phyloP scores from a whole-genome alignment of 495 filamentous ascomycete species.

The Neurospora sp. region DNA sequence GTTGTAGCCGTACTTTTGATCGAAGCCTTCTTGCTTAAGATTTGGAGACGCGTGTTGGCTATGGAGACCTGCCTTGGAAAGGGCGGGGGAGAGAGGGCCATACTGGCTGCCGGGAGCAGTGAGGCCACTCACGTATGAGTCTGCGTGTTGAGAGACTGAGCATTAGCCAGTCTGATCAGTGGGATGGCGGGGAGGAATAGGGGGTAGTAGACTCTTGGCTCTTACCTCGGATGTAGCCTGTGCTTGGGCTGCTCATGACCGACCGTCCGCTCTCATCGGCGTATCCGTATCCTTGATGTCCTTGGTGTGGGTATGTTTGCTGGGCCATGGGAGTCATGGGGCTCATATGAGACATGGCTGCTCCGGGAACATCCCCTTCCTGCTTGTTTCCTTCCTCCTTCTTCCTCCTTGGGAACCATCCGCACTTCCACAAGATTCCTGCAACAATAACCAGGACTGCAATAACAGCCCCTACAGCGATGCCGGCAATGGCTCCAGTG shows the following conservation, averaged over 20 bases:
- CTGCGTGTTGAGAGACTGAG: neutral
- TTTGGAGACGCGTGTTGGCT: neutral
- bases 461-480: slow-evolving; percentile 1
- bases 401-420: slow-evolving; percentile 3
- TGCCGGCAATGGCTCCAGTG: slow-evolving; percentile 9
- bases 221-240: neutral
- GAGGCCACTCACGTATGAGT: neutral
- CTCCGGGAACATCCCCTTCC: neutral
- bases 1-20: neutral
- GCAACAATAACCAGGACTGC: neutral
- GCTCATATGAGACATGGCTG: neutral
- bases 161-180: neutral
- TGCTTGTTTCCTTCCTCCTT: neutral
- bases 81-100: neutral
- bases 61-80: neutral
- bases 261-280: neutral
- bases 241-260: neutral
- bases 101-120: neutral
- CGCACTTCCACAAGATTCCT: slow-evolving; percentile 3
- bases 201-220: neutral
- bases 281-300: neutral
- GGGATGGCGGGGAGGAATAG: neutral
- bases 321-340: neutral
- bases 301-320: neutral
- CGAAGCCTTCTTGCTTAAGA: neutral